A percentile compares a stretch with the other conserved stretches of the same genome.
These are phyloP conservation scores for Suillus brevipes DNA, from an alignment of 768 basidiomycete genomes.

Conservation along the genomic window DNA sequence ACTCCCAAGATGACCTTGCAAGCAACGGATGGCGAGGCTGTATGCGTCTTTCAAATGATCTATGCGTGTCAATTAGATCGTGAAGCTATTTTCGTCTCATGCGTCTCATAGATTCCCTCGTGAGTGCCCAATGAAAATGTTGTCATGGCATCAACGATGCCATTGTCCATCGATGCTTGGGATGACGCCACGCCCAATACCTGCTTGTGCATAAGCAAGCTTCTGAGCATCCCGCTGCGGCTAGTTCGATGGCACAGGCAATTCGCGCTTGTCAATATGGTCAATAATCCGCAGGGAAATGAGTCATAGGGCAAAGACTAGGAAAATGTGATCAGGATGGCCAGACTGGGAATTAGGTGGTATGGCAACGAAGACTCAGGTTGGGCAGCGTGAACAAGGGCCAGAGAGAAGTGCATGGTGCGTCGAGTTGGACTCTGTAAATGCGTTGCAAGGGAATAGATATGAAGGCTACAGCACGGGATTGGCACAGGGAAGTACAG, in stretches of 20 bases:
- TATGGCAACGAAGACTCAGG: neutral
- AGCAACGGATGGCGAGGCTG: conserved; percentile 78
- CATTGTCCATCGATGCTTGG: conserved; percentile 51
- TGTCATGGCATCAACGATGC: conserved; percentile 20
- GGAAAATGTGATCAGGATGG: too few species aligned
- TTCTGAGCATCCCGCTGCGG: conserved; percentile 76
- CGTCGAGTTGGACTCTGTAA: neutral
- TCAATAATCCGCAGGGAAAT: conserved; percentile 11
- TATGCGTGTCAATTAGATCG: conserved; percentile 87
- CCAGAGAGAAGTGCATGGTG: neutral
- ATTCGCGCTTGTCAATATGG: conserved; percentile 85
- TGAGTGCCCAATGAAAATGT: conserved; percentile 29
- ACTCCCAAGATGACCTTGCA: conserved; percentile 90
- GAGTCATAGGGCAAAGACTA: too few species aligned
- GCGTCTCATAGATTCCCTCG: conserved; percentile 73
- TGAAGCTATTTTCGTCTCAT: conserved; percentile 95
- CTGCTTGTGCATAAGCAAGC: conserved; percentile 86
- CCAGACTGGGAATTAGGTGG: too few species aligned
- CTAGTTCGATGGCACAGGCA: conserved; percentile 77
- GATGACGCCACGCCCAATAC: conserved; percentile 42
- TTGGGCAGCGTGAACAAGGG: neutral
- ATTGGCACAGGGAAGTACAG: neutral
- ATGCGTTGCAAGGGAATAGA: neutral
- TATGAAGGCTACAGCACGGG: neutral
- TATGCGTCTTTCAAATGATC: conserved; percentile 88